A percentile compares a stretch with the other conserved stretches of the same genome.
These are phyloP conservation scores for Talaromyces sp. DNA, from an alignment of 2,329 filamentous ascomycete genomes.

Conservation along the genomic window DNA sequence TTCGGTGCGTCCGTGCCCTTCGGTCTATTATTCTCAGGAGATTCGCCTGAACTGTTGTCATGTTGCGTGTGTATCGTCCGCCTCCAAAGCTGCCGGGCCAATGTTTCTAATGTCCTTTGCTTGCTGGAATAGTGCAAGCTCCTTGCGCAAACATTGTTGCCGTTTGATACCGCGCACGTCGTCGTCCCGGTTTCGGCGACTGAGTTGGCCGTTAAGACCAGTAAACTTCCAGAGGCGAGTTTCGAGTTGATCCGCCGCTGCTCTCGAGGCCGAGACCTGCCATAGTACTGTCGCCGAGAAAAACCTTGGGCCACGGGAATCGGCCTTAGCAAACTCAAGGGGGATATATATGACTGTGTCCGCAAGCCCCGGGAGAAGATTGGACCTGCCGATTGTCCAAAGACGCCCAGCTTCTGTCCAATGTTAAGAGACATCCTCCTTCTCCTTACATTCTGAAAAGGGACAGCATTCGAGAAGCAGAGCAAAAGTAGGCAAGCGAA, in stretches of 20 bases:
- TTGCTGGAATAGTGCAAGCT: conserved; percentile 17
- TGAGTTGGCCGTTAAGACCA: conserved; percentile 38
- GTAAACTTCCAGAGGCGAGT: conserved; percentile 52
- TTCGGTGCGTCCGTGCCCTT: conserved; percentile 13
- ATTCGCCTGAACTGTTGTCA: conserved; percentile 13
- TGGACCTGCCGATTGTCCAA: conserved; percentile 36
- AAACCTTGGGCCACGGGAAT: conserved; percentile 9
- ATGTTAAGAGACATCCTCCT: conserved; percentile 43
- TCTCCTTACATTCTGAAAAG: conserved; percentile 39
- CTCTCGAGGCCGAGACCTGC: conserved; percentile 5
- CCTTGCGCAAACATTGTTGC: conserved; percentile 26
- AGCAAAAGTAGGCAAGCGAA: neutral
- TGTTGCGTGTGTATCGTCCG: conserved; percentile 28
- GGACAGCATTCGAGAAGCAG: neutral
- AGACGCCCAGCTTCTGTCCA: conserved; percentile 43
- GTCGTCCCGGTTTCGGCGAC: conserved; percentile 27
- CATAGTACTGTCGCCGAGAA: conserved; percentile 5
- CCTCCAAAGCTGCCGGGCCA: conserved; percentile 22
- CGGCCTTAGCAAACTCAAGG: conserved; percentile 14
- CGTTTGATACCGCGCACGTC: conserved; percentile 25
- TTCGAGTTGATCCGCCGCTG: conserved; percentile 44
- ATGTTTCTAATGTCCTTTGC: conserved; percentile 13
- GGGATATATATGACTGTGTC: conserved; percentile 20
- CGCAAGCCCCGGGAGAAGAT: conserved; percentile 25
- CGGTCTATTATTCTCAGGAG: conserved; percentile 12